Base-by-base conservation (phyloP, 768 basidiomycete genomes). In the Suillus americanus region DNA sequence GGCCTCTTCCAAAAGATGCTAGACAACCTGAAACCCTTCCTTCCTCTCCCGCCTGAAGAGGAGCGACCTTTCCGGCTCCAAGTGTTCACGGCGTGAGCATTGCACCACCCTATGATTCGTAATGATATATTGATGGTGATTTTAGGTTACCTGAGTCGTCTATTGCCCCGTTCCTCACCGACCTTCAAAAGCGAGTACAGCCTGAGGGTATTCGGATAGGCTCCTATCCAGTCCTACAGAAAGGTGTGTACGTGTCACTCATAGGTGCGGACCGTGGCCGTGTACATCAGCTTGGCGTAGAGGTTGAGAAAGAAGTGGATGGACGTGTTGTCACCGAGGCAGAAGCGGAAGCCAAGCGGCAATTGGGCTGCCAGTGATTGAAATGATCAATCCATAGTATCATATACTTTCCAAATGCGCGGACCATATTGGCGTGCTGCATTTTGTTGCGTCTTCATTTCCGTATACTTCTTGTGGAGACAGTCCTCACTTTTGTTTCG, bases 101-200 rank as follows among this genome's bases (percentile, higher is more conserved):
- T 41, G 0, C 12, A 12, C 46, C 40, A 14, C 53, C 33, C 20
- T 16, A 25, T 33, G 12, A 10, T 13, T 25, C 43, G 18, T 59
- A 13, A 7, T 5, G 5, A 59, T 13, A 4, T 13, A 3, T 28
- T 59, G 40, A 59, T n/a, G 33, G 13, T 33, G 16, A n/a, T 23
- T 51, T 7, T 35, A 38, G 35, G 25, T 23, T 66, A 80, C 84
- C 92, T 0, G 96, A 98, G 79, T 93, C 92, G 1, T 86, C 86
- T n/a, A 89, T 90, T 53, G 87, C 96, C 18, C 95, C 96, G 0
- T 97, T 89, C 77, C 82, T 98, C 30, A 91, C 92, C 1, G 79
- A 83, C 12, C 82, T 99, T 1, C 90, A 92, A 72, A 82, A 84
- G 45, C 87, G 91, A 59, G 85, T 94, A 3, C 86, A 83, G 71